Percentiles rank a stretch among this genome's conserved stretches.
These are phyloP conservation scores for Lecanicillium sp. DNA, from an alignment of 2,329 filamentous ascomycete species.

Conservation along the genomic window DNA sequence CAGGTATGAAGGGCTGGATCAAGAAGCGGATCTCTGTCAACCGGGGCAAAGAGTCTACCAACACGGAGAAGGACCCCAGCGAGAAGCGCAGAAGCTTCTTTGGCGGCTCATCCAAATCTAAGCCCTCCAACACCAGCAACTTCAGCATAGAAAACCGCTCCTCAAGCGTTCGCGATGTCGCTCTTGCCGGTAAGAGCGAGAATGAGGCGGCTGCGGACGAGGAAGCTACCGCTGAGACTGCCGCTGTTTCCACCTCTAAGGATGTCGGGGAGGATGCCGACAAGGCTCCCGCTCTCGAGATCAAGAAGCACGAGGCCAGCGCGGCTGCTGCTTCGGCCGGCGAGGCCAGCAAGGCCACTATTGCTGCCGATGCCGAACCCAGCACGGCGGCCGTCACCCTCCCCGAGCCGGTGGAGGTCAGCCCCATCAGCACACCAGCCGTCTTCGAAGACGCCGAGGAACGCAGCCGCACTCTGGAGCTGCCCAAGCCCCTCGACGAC, in stretches of 20 bases:
- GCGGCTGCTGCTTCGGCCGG: neutral
- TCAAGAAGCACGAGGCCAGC: slow-evolving; percentile 21
- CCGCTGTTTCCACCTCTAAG: slow-evolving; percentile 11
- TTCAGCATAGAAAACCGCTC: slow-evolving; percentile 37
- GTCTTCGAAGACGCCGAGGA: slow-evolving; percentile 40
- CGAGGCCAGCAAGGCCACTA: neutral
- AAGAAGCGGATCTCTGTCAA: slow-evolving; percentile 42
- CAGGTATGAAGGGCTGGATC: slow-evolving; percentile 49
- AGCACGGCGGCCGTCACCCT: neutral
- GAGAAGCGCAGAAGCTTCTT: slow-evolving; percentile 39
- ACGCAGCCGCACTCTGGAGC: slow-evolving; percentile 13
- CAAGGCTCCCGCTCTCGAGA: slow-evolving; percentile 20
- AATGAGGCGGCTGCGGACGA: slow-evolving; percentile 19
- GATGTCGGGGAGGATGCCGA: neutral
- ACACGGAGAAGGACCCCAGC: slow-evolving; percentile 16
- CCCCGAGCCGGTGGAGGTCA: slow-evolving; percentile 25
- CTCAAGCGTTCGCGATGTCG: slow-evolving; percentile 41
- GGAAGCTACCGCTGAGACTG: slow-evolving; percentile 16
- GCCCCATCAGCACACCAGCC: slow-evolving; percentile 31
- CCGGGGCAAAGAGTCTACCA: slow-evolving; percentile 33
- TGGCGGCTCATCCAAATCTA: slow-evolving; percentile 39
- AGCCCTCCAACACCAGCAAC: slow-evolving; percentile 36
- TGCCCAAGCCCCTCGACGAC: slow-evolving; percentile 31
- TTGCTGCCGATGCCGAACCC: neutral
- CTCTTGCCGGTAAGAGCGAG: slow-evolving; percentile 35